These are phyloP conservation scores for Dothistroma pini DNA, from an alignment of 2,329 filamentous ascomycete species.

Conservation along the genomic window DNA sequence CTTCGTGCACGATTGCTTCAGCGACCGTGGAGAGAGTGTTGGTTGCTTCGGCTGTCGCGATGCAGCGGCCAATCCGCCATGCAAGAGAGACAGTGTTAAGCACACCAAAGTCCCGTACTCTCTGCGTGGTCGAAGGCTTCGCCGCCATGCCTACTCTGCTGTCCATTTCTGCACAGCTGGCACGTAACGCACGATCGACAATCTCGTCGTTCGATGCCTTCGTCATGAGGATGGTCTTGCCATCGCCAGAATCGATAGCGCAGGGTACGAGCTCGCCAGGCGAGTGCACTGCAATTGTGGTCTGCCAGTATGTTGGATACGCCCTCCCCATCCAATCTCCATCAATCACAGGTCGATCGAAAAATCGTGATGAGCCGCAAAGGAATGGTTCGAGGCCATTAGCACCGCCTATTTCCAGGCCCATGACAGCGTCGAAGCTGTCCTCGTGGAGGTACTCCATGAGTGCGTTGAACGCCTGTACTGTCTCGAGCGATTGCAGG, in stretches of 20 bases:
- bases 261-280: constrained; percentile 43
- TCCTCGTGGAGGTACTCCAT: constrained; percentile 49
- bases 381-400: constrained; percentile 61
- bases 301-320: constrained; percentile 47
- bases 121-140: constrained; percentile 39
- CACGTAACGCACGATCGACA: constrained; percentile 42
- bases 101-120: constrained; percentile 37
- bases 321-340: constrained; percentile 48
- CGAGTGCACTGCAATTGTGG: constrained; percentile 43
- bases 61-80: constrained; percentile 57
- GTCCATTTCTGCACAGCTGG: constrained; percentile 40
- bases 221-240: constrained; percentile 45
- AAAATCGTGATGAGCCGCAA: constrained; percentile 52
- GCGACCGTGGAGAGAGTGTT: constrained; percentile 55
- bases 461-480: constrained; percentile 43
- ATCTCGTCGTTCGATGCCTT: constrained; percentile 41
- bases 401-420: constrained; percentile 63
- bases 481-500: constrained; percentile 53
- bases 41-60: constrained; percentile 48
- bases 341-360: constrained; percentile 45
- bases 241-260: constrained; percentile 46
- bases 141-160: constrained; percentile 41
- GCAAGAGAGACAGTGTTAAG: constrained; percentile 43
- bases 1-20: constrained; percentile 57
- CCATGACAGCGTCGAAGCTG: constrained; percentile 55